Conservation (phyloP, 176 grass and related monocot species). For the Lolium multiflorum region DNA sequence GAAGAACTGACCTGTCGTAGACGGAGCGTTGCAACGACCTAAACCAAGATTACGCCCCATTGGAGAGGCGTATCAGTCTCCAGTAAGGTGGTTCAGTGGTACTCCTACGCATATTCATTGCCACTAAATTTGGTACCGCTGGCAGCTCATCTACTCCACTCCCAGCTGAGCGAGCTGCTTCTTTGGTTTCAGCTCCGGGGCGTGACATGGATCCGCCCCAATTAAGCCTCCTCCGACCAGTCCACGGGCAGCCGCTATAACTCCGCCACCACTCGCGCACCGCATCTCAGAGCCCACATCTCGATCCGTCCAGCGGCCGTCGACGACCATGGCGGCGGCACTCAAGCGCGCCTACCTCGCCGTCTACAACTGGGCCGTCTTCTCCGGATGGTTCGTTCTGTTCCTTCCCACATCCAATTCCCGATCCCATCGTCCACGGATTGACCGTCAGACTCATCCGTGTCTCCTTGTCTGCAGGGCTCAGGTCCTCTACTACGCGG, state of each 20-base stretch:
- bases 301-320: not conserved
- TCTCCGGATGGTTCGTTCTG: constrained; percentile 56
- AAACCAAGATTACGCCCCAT: too few species aligned
- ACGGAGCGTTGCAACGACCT: too few species aligned
- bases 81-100: too few species aligned
- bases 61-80: too few species aligned
- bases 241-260: not conserved
- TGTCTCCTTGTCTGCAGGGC: constrained; percentile 32
- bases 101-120: too few species aligned
- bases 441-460: not conserved
- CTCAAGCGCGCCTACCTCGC: constrained; percentile 52
- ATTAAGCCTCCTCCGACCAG: not conserved
- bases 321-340: not conserved
- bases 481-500: constrained; percentile 58
- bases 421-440: not conserved
- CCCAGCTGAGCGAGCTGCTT: too few species aligned
- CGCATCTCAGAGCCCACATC: not conserved
- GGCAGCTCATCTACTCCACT: too few species aligned
- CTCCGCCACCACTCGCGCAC: not conserved
- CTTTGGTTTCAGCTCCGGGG: too few species aligned
- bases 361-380: constrained; percentile 65
- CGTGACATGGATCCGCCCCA: not conserved
- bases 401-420: not conserved
- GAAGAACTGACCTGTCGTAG: too few species aligned
- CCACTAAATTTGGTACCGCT: too few species aligned